Evolutionary conservation across 352 stramenopile genomes (phyloP), one percentile per base, ranked within the genome.

Genomic region (Phytophthora capsici): DNA sequence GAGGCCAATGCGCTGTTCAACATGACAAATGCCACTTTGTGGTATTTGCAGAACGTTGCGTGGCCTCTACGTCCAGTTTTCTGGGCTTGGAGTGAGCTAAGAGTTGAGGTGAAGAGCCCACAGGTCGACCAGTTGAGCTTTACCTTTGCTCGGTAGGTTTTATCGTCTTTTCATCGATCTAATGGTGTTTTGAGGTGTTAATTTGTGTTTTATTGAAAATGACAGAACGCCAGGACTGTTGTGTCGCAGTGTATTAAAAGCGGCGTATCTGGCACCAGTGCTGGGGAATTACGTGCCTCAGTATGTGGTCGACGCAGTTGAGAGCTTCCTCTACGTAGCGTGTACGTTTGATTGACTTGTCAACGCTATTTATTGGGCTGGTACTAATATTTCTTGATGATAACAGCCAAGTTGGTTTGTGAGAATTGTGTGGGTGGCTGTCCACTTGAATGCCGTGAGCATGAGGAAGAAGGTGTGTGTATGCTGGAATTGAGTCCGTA

Each of bases 51-150:
- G 67, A 75, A 77, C 22, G 77, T 77, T 26, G 70, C 78, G 23
- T 88, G 78, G 72, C 79, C 78, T 7, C 69, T 95, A 37, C 80
- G 77, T 3, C 70, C 82, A 38, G 74, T 92, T 32, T 91, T 93
- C 28, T 95, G 84, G 84, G 79, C 80, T 1, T 95, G 86, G 84
- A 95, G 75, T 43, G 71, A 95, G 49, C 57, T 95, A 28, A 84
- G 84, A 38, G 81, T 90, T 19, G 71, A 88, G 22, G 68, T 93
- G 7, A 58, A 72, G 20, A 87, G 71, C 38, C 34, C 64, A 3
- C 65, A 90, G 25, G 52, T 80, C 28, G 43, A 89, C 44, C 71
- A 83, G 22, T 62, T 93, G 13, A 68, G 72, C n/a, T 89, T 90
- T 32, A 73, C 69, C 6, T 89, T 80, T 51, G 60, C 73, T n/a